Evolutionary conservation across 768 basidiomycete species (phyloP).

Genomic region (Plicaturopsis crispa): DNA sequence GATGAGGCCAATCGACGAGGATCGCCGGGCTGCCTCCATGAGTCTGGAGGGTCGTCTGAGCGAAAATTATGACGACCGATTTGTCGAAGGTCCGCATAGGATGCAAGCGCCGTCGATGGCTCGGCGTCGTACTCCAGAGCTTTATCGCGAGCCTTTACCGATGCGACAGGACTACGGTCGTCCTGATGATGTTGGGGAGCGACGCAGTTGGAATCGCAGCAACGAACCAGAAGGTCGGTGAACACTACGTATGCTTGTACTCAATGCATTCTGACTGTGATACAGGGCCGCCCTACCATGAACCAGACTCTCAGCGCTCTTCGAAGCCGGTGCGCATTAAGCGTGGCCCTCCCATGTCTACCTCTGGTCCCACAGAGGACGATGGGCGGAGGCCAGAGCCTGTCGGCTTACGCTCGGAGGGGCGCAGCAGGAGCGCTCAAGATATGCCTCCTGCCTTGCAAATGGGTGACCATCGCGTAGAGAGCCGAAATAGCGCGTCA

Average conservation of each 20-base stretch:
- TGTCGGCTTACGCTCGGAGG: background rate
- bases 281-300: no score
- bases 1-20: background rate
- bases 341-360: background rate
- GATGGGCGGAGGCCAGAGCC: slow-evolving; percentile 2
- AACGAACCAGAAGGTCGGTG: background rate
- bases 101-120: background rate
- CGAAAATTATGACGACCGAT: background rate
- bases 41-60: background rate
- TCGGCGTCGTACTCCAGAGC: background rate
- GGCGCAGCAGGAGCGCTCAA: background rate
- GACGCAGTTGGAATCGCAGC: slow-evolving; percentile 1
- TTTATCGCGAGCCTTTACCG: background rate
- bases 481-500: slow-evolving; percentile 21
- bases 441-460: background rate
- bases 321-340: slow-evolving; percentile 3
- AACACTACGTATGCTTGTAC: background rate
- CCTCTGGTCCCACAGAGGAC: slow-evolving; percentile 8
- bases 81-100: background rate
- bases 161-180: background rate
- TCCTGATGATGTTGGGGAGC: background rate
- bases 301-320: no score
- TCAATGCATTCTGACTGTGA: no score
- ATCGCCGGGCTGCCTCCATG: background rate
- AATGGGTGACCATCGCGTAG: slow-evolving; percentile 3